Percentiles rank a stretch among this genome's conserved stretches.
phyloP scores from a whole-genome alignment of 441 rosid species.

The California macrophylla region DNA sequence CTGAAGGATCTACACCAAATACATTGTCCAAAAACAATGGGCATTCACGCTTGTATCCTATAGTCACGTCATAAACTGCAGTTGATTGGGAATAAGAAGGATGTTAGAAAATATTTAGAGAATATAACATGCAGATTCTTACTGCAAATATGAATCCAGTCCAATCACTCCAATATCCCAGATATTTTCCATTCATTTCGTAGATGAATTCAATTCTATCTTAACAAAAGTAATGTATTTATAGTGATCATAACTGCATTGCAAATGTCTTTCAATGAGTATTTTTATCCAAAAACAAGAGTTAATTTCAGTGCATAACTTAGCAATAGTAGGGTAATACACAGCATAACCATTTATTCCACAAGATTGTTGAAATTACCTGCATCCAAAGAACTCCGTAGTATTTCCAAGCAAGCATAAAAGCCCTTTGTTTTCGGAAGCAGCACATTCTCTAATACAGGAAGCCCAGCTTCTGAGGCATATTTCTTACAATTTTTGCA shows the following conservation, averaged over 20 bases:
- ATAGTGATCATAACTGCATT: background rate
- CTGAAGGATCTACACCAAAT: constrained; percentile 78
- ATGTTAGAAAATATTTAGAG: background rate
- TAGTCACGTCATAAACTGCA: constrained; percentile 86
- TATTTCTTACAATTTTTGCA: constrained; percentile 53
- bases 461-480: constrained; percentile 78
- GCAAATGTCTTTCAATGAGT: background rate
- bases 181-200: too few relatives aligned
- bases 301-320: too few relatives aligned
- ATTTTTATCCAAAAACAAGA: too few relatives aligned
- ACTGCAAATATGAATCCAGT: background rate
- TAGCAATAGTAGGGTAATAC: too few relatives aligned
- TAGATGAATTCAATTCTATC: background rate
- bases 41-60: constrained; percentile 66
- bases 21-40: constrained; percentile 83
- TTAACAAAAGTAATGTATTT: background rate
- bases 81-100: constrained; percentile 9
- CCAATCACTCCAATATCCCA: background rate
- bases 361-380: constrained; percentile 32
- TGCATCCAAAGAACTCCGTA: constrained; percentile 64
- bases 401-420: constrained; percentile 58
- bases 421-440: constrained; percentile 88
- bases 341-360: background rate
- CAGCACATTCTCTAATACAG: constrained; percentile 60
- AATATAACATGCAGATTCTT: background rate